Evolutionary conservation across 2,329 filamentous ascomycete genomes (phyloP).

Genomic region (Cladophialophora psammophila): DNA sequence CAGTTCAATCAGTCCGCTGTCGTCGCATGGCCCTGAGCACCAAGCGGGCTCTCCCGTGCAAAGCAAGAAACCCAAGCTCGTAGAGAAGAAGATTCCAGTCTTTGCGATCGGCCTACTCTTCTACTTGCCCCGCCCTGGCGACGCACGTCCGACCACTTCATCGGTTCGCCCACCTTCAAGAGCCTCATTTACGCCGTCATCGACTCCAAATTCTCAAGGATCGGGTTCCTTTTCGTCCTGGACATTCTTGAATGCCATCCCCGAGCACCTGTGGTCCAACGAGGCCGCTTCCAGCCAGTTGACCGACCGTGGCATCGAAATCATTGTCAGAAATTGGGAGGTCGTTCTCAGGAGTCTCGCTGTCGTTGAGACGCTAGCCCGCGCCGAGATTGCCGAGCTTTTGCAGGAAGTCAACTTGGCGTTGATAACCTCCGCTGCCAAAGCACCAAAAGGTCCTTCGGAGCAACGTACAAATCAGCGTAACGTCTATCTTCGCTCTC

Average conservation of each 20-base stretch:
- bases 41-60: slow-evolving; percentile 29
- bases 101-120: slow-evolving; percentile 66
- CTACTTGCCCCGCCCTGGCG: slow-evolving; percentile 57
- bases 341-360: slow-evolving; percentile 64
- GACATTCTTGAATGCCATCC: slow-evolving; percentile 41
- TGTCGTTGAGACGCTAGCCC: slow-evolving; percentile 60
- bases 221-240: slow-evolving; percentile 41
- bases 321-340: slow-evolving; percentile 66
- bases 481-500: slow-evolving; percentile 56
- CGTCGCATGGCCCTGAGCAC: slow-evolving; percentile 13
- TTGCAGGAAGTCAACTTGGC: slow-evolving; percentile 58
- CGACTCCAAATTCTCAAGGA: slow-evolving; percentile 37
- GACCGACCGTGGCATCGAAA: slow-evolving; percentile 61
- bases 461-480: slow-evolving; percentile 59
- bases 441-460: slow-evolving; percentile 54
- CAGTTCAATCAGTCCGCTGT: slow-evolving; percentile 14
- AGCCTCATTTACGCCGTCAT: slow-evolving; percentile 29
- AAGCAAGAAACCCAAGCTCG: slow-evolving; percentile 54
- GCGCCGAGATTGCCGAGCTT: slow-evolving; percentile 59
- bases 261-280: slow-evolving; percentile 36
- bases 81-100: slow-evolving; percentile 64
- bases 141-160: slow-evolving; percentile 34
- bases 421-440: slow-evolving; percentile 43
- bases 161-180: slow-evolving; percentile 31
- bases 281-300: slow-evolving; percentile 25